Base-by-base conservation (phyloP, 768 basidiomycete genomes). In the Suillus subluteus region DNA sequence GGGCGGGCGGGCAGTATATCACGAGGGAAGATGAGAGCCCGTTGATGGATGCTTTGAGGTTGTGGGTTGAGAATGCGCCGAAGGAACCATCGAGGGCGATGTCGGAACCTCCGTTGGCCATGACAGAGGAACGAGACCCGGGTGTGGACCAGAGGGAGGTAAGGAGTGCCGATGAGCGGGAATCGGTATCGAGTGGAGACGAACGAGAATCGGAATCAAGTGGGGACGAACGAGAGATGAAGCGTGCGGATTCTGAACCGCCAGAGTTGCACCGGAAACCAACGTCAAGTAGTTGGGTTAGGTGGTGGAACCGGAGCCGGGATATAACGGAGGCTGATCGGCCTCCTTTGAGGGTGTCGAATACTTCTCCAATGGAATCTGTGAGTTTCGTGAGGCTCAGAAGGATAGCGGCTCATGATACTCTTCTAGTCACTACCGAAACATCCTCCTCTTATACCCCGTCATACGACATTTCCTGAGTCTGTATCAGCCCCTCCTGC, bases 241-340 rank as follows among this genome's bases (percentile, higher is more conserved):
- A 80, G 66, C 83, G 81, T 11, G 62, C 71, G 5, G 73, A 65
- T 15, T 77, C 70, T 18, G 83, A 82, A 67, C 82, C 83, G 18
- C 79, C 76, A 35, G 80, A 77, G 56, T 70, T 72, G 16, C 66
- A 69, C 4, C 82, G 82, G 70, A 84, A 80, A 64, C 77, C 86
- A 5, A 84, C 85, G 0, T 87, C 88, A 1, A 89, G 88, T 0
- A 89, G 87, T n/a, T 95, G 92, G 94, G 86, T 86, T 44, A 85
- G 87, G 46, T 95, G 94, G 94, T 96, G 92, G 93, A 88, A 85
- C 67, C 82, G 91, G 23, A 89, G 87, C 76, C 78, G 82, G 64
- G 79, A 78, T 63, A 81, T 77, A 62, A 52, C 62, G 8, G 55
- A 66, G 12, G 67, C 69, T 35, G 71, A 77, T 55, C 67, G 69